Percentiles rank a stretch among this genome's conserved stretches.
These are phyloP conservation scores for Macrotyloma uniflorum DNA, from an alignment of 306 rosid species.

Conservation along the genomic window DNA sequence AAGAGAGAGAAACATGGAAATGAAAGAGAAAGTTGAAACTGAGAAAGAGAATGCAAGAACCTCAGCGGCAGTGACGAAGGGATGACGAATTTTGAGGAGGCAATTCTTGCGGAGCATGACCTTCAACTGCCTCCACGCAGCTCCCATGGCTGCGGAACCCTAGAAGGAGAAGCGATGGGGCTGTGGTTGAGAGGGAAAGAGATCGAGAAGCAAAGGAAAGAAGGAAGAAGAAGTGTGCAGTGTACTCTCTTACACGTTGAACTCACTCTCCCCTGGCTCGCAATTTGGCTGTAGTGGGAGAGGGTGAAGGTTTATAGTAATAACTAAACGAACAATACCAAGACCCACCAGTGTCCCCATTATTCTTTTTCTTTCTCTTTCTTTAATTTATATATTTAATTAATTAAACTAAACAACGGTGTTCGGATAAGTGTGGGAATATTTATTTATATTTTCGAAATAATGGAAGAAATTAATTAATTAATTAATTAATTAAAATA, in stretches of 20 bases:
- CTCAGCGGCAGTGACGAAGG: constrained; percentile 81
- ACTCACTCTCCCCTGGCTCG: background rate
- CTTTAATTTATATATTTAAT: no score
- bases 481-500: background rate
- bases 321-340: constrained; percentile 1
- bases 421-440: background rate
- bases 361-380: no score
- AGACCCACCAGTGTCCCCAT: background rate
- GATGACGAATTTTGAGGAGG: constrained; percentile 96
- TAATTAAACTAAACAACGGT: background rate
- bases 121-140: constrained; percentile 75
- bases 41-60: constrained; percentile 39
- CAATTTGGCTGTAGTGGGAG: constrained; percentile 2
- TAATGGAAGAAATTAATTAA: no score
- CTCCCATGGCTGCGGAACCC: constrained; percentile 67
- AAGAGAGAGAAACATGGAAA: background rate
- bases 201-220: background rate
- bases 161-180: background rate
- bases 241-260: background rate
- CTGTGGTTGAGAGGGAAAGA: background rate
- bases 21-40: background rate
- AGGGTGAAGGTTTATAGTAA: background rate
- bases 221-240: background rate
- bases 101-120: constrained; percentile 92
- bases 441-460: background rate